These are phyloP conservation scores for Hypholoma fasciculare DNA, from an alignment of 768 basidiomycete species.

Conservation along the genomic window DNA sequence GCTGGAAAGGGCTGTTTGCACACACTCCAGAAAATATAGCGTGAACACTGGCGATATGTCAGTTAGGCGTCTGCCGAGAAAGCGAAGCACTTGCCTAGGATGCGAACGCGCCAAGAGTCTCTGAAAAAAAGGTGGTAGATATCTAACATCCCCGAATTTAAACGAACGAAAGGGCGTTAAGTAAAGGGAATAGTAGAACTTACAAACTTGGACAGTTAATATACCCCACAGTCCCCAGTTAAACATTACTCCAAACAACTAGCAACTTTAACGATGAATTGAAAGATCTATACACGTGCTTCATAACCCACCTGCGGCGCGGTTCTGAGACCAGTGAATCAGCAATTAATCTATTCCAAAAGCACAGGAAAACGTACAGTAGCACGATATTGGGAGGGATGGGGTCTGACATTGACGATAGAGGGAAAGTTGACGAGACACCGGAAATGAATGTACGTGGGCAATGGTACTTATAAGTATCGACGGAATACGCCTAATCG, in stretches of 20 bases:
- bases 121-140: not conserved
- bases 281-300: not conserved
- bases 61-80: not conserved
- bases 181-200: not conserved
- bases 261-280: not conserved
- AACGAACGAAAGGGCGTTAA: not conserved
- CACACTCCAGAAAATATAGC: not conserved
- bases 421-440: not conserved
- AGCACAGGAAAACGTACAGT: not conserved
- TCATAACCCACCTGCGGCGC: not conserved
- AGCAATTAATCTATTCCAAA: too few species aligned
- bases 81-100: not conserved
- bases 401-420: not conserved
- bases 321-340: not conserved
- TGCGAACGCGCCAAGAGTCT: not conserved
- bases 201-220: conserved; percentile 4
- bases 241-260: not conserved
- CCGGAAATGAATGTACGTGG: too few species aligned
- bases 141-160: not conserved
- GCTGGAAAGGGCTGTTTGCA: not conserved
- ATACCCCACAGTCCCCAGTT: conserved; percentile 7
- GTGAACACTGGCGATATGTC: not conserved
- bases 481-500: too few species aligned
- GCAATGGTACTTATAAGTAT: too few species aligned
- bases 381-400: not conserved